Percentiles rank a stretch among this genome's conserved stretches.
Evolutionary conservation across 305 asterid species (phyloP).

Genomic region (Salvia sclarea): DNA sequence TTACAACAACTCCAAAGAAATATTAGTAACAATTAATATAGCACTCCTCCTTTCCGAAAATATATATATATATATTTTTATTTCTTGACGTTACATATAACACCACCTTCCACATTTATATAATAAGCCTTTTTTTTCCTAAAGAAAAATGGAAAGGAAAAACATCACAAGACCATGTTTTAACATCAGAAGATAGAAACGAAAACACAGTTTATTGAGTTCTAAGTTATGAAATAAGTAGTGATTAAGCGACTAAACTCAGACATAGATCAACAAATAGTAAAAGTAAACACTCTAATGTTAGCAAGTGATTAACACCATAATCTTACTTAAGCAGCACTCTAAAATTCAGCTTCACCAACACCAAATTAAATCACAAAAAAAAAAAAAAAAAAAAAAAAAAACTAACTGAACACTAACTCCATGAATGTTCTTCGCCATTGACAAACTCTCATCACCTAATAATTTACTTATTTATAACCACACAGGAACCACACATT

Average conservation of each 20-base stretch:
- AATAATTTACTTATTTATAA: constrained; percentile 41
- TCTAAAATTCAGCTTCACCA: constrained; percentile 65
- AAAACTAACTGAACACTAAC: constrained; percentile 32
- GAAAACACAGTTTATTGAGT: constrained; percentile 17
- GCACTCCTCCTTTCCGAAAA: too few relatives aligned
- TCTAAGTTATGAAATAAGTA: constrained; percentile 3
- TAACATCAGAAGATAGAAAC: too few relatives aligned
- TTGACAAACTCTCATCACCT: constrained; percentile 41
- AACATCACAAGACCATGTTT: constrained; percentile 6
- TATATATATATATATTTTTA: too few relatives aligned
- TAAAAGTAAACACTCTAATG: too few relatives aligned
- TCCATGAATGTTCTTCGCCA: constrained; percentile 23
- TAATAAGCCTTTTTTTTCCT: not conserved
- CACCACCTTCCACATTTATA: too few relatives aligned
- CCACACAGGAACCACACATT: not conserved
- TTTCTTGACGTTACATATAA: too few relatives aligned
- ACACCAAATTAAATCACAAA: constrained; percentile 29
- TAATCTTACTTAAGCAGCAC: constrained; percentile 55
- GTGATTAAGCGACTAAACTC: not conserved
- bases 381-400: constrained; percentile 32
- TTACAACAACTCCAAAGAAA: too few relatives aligned
- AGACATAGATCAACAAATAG: not conserved
- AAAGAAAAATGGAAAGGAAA: not conserved
- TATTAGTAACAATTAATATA: too few relatives aligned
- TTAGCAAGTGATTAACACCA: not conserved